Base-by-base conservation (phyloP, 495 filamentous ascomycete genomes). In the Sphaerosporella brunnea region DNA sequence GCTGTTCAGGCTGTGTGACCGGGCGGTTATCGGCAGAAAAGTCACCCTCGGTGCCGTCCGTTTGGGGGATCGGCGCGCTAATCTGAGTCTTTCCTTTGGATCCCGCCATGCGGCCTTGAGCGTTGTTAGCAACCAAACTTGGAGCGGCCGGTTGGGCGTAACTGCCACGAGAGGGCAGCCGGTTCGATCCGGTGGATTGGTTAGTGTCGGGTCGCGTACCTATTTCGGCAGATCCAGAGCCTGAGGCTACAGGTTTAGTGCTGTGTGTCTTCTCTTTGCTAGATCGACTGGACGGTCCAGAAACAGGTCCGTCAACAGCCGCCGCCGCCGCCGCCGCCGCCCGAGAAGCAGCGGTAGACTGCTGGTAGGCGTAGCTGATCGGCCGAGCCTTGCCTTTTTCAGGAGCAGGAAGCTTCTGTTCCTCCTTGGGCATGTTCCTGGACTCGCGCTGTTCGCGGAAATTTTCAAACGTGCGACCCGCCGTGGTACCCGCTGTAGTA, bases 131-230 rank as follows among this genome's bases (percentile, higher is more conserved):
- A 45, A 84, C 85, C 53, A 95, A 75, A 50, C 82, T 79, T 24
- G 90, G 86, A 46, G 83, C 83, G 55, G 80, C 75, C 37, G 90
- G 88, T 64, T 84, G 82, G 53, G 82, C 80, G 61, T 97, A 95
- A 42, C 84, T 92, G 42, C 82, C 80, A 51, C 85, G 72, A 24
- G 84, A 82, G 51, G 80, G 78, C 45, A 90, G 67, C 32, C 78
- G 68, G 52, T 65, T 67, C 44, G 73, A 73, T 23, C 73, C 72
- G 88, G 78, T 2, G 86, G 92, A 34, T 75, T 81, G 45, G 85
- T 82, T 16, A n/a, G 90, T 95, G 34, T 71, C 71, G 28, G 90
- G 90, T 30, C 90, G 69, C 15, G 72, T 64, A 34, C 66, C 63
- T 35, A 72, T 69, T 19, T 69, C 59, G 9, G 63, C 58, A 10